Evolutionary conservation across 2,329 filamentous ascomycete species (phyloP), one percentile per base, ranked within the genome.

Genomic region (Ophiostoma sp.): DNA sequence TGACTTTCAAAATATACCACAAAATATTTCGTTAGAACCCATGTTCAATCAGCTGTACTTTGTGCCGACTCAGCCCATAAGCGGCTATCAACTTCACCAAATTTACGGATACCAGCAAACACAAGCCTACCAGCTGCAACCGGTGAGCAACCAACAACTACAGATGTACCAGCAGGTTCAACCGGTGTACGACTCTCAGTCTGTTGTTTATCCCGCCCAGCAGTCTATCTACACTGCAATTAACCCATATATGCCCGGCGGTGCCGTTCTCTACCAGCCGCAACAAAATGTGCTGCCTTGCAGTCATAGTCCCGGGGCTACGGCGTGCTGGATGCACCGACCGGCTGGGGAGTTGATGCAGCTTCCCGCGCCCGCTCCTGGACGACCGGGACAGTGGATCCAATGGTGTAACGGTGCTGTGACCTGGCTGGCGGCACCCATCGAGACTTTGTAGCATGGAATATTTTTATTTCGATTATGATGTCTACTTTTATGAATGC

Each of bases 271-370:
- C 25, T 15, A 68, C 11, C 66, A 63, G 45, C 55, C 42, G 5
- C 57, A 33, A 8, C 33, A 50, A 4, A 25, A 36, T 11, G 31
- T 15, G 3, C 7, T 52, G 31, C 52, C 57, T 4, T 31, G 15
- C 17, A 25, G 17, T 11, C 42, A 19, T 50, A 11, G 6, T 31
- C 33, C 57, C 33, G 19, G 31, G 1, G n/a, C 50, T 2, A 36
- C 73, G 25, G 9, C 69, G 8, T 76, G 75, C 71, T 76, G 74
- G 74, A 72, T 76, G 74, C 75, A 76, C 55, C 72, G 71, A 3
- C 63, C 70, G 0, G 45, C 74, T 0, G 71, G 69, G 6, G 69
- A 73, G 19, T 11, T 74, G 3, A 68, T 70, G 64, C 57, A 42
- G 4, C 42, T 76, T 19, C 55, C 68, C 4, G 64, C 69, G 12